Percentiles rank a stretch among this genome's conserved stretches.
These are phyloP conservation scores for Eucalyptus erythrocorys DNA, from an alignment of 345 rosid species.

Conservation along the genomic window DNA sequence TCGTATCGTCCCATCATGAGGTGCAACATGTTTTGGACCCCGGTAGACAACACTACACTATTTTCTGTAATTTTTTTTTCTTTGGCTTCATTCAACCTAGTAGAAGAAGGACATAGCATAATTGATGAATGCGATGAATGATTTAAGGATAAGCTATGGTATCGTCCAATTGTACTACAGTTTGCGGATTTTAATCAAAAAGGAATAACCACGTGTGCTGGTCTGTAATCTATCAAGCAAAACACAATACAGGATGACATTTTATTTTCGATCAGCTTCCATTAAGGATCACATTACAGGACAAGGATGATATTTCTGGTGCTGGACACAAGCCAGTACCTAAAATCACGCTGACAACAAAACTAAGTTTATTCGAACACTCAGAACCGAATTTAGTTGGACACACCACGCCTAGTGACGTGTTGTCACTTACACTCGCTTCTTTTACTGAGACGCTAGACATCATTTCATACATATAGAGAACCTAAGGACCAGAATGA, in stretches of 20 bases:
- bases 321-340: neutral
- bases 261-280: no score
- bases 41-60: no score
- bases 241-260: neutral
- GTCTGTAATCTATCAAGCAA: no score
- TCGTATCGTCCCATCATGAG: neutral
- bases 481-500: neutral
- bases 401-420: neutral
- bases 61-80: no score
- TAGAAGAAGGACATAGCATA: neutral
- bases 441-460: neutral
- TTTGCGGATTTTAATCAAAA: neutral
- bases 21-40: neutral
- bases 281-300: no score
- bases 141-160: neutral
- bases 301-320: neutral
- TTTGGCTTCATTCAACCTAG: neutral
- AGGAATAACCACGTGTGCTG: no score
- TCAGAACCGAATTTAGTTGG: neutral
- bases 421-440: neutral
- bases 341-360: neutral
- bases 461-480: neutral
- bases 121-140: neutral
- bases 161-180: neutral
- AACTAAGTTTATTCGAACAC: neutral